Evolutionary conservation across 768 basidiomycete genomes (phyloP).

Genomic region (Boletellus ananas): DNA sequence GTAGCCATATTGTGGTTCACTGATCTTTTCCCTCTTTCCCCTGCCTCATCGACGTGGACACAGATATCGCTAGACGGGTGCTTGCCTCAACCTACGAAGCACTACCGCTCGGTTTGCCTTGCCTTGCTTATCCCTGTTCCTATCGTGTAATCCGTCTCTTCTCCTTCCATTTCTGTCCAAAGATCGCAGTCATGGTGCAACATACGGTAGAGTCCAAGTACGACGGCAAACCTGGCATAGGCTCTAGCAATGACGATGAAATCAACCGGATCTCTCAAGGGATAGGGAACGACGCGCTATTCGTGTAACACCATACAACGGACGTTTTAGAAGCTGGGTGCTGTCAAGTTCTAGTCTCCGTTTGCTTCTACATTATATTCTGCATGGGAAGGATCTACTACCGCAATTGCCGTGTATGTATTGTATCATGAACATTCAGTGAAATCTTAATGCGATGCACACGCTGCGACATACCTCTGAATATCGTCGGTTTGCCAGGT

Average conservation of each 20-base stretch:
- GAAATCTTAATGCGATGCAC: too few species aligned
- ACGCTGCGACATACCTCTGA: too few species aligned
- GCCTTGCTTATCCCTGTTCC: not conserved
- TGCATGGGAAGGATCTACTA: too few species aligned
- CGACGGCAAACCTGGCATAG: constrained; percentile 9
- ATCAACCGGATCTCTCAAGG: not conserved
- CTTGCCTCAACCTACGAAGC: not conserved
- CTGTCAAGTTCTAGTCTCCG: too few species aligned
- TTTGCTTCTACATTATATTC: too few species aligned
- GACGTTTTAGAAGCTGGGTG: too few species aligned
- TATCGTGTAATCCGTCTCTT: too few species aligned
- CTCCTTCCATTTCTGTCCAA: not conserved
- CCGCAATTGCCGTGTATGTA: too few species aligned
- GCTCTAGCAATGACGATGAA: not conserved
- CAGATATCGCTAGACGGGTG: constrained; percentile 6
- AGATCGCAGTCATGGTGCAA: constrained; percentile 21
- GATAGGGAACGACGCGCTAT: too few species aligned
- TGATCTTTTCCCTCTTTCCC: not conserved
- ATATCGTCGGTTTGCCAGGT: too few species aligned
- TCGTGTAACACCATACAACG: too few species aligned
- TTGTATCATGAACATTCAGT: too few species aligned
- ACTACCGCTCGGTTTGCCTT: constrained; percentile 12
- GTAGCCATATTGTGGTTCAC: not conserved
- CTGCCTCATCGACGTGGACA: not conserved
- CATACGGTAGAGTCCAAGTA: constrained; percentile 15